A percentile compares a stretch with the other conserved stretches of the same genome.
Conservation (phyloP, 2,329 filamentous ascomycete genomes). For the Microcyclospora tardicrescens region DNA sequence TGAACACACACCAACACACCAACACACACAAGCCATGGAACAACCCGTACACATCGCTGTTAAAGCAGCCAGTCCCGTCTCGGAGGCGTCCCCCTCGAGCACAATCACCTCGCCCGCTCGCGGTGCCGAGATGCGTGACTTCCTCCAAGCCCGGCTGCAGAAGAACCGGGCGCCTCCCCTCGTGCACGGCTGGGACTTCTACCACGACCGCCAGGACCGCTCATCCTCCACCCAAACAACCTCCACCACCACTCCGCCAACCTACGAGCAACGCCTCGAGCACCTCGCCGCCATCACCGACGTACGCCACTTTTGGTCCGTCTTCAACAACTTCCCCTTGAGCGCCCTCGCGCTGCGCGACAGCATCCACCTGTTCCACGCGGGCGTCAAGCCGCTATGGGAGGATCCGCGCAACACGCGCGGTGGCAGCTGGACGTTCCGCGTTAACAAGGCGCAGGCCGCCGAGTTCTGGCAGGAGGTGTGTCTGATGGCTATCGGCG, state of each 20-base stretch:
- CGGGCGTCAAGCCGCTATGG: slow-evolving; percentile 69
- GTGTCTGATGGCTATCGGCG: slow-evolving; percentile 69
- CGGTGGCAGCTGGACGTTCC: slow-evolving; percentile 86
- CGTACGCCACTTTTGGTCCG: slow-evolving; percentile 37
- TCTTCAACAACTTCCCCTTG: slow-evolving; percentile 61
- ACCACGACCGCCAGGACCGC: slow-evolving; percentile 35
- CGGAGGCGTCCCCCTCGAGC: no score
- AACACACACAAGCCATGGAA: no score
- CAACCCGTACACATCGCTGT: no score
- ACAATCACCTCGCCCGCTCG: slow-evolving; percentile 50
- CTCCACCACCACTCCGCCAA: slow-evolving; percentile 8
- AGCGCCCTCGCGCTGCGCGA: slow-evolving; percentile 56
- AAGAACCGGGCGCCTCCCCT: slow-evolving; percentile 37
- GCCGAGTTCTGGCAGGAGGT: slow-evolving; percentile 71
- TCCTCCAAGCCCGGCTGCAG: slow-evolving; percentile 24
- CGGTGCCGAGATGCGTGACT: slow-evolving; percentile 57
- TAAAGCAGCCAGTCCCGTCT: no score
- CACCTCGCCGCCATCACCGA: slow-evolving; percentile 34
- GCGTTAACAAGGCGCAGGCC: slow-evolving; percentile 61
- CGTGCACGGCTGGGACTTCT: slow-evolving; percentile 40
- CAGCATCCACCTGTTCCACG: slow-evolving; percentile 64
- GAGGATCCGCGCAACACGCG: slow-evolving; percentile 76
- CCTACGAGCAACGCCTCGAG: slow-evolving; percentile 34
- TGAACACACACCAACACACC: no score
- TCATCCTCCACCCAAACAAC: slow-evolving; percentile 3